Evolutionary conservation across 345 rosid species (phyloP).

Genomic region (Arabis alpina): DNA sequence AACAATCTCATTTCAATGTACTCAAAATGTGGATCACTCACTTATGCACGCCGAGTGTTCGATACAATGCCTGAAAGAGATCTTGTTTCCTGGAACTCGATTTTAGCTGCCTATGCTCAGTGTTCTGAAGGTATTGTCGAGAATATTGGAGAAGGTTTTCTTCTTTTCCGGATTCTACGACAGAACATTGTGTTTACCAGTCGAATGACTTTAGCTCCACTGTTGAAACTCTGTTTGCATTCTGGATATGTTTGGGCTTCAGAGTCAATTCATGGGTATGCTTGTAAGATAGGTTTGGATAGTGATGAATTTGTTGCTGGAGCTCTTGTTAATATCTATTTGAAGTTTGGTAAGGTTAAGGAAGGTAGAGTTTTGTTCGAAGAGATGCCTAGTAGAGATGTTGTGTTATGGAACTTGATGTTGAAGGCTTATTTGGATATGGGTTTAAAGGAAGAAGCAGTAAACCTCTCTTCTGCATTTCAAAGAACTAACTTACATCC

Average conservation of each 20-base stretch:
- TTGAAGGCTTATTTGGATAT: slow-evolving; percentile 52
- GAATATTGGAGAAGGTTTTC: slow-evolving; percentile 45
- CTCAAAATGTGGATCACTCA: slow-evolving; percentile 56
- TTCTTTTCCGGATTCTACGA: slow-evolving; percentile 48
- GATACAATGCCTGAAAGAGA: slow-evolving; percentile 56
- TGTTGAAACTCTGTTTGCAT: slow-evolving; percentile 57
- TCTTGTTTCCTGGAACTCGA: slow-evolving; percentile 63
- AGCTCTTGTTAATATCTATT: slow-evolving; percentile 56
- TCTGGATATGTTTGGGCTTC: slow-evolving; percentile 57
- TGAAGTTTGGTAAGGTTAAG: slow-evolving; percentile 52
- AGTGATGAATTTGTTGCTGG: slow-evolving; percentile 55
- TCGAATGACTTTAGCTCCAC: slow-evolving; percentile 56
- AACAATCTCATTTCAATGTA: slow-evolving; percentile 63
- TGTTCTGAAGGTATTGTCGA: slow-evolving; percentile 33
- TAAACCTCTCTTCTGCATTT: slow-evolving; percentile 44
- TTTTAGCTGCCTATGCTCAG: slow-evolving; percentile 61
- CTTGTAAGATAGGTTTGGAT: slow-evolving; percentile 58
- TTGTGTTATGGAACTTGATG: slow-evolving; percentile 68
- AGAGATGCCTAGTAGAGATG: slow-evolving; percentile 51
- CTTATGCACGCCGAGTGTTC: slow-evolving; percentile 56
- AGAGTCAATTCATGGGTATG: slow-evolving; percentile 60
- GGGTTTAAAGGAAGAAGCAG: slow-evolving; percentile 48
- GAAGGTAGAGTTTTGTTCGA: slow-evolving; percentile 57
- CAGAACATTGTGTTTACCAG: slow-evolving; percentile 43
- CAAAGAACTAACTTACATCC: slow-evolving; percentile 50